phyloP scores from a whole-genome alignment of 192 early-diverging fungal species.

The Jimgerdemannia flammicorona region DNA sequence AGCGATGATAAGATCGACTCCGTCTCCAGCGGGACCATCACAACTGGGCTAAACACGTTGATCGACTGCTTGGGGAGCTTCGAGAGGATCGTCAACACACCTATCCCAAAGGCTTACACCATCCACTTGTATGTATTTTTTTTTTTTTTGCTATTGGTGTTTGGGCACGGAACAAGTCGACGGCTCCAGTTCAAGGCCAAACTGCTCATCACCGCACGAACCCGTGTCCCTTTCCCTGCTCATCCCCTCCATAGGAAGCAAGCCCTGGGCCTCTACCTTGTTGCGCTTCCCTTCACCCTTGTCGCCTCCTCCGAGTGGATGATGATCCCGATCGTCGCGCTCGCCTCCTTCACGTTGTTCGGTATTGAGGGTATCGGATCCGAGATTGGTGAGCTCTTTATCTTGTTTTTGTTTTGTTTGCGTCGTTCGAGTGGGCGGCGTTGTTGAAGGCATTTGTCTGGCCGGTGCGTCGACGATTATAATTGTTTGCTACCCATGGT shows the following conservation, averaged over 20 bases:
- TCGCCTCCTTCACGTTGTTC: conserved; percentile 58
- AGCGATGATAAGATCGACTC: conserved; percentile 48
- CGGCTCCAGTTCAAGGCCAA: too few relatives aligned
- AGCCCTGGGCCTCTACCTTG: conserved; percentile 63
- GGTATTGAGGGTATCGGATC: conserved; percentile 77
- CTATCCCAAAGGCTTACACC: conserved; percentile 74
- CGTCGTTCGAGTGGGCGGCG: too few relatives aligned
- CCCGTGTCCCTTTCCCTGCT: too few relatives aligned
- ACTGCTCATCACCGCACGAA: too few relatives aligned
- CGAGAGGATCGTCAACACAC: conserved; percentile 69
- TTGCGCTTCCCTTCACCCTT: conserved; percentile 70
- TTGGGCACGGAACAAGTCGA: too few relatives aligned
- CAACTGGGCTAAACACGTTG: conserved; percentile 49
- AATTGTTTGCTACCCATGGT: too few relatives aligned
- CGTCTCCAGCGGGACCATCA: conserved; percentile 40
- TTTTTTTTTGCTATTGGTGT: too few relatives aligned
- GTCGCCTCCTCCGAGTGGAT: conserved; percentile 55
- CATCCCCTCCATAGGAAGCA: conserved; percentile 45
- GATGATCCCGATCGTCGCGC: conserved; percentile 26
- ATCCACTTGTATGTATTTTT: conserved; percentile 56
- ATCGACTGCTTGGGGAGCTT: conserved; percentile 55
- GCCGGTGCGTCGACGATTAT: too few relatives aligned
- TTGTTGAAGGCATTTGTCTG: too few relatives aligned
- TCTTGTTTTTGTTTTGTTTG: neutral
- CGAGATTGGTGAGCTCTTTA: conserved; percentile 54